These are phyloP conservation scores for Phyllachora maydis DNA, from an alignment of 2,329 filamentous ascomycete species.

Conservation along the genomic window DNA sequence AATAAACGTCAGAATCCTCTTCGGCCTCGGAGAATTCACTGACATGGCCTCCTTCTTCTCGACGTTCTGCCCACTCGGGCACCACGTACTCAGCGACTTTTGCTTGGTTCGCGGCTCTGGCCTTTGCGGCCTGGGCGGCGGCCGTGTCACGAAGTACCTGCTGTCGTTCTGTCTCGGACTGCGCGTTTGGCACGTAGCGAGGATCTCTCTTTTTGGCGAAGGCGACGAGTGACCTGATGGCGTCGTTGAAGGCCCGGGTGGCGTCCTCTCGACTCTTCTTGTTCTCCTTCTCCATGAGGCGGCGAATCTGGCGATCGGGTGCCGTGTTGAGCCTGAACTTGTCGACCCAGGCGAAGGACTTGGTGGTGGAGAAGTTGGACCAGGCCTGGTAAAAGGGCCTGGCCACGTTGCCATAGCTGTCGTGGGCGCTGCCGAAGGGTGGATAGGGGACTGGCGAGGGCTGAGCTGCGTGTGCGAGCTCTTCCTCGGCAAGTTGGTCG, in stretches of 20 bases:
- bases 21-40: slow-evolving; percentile 37
- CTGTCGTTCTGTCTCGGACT: slow-evolving; percentile 65
- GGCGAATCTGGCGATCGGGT: slow-evolving; percentile 62
- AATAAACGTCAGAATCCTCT: slow-evolving; percentile 31
- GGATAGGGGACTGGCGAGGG: slow-evolving; percentile 55
- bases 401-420: slow-evolving; percentile 56
- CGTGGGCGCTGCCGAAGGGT: slow-evolving; percentile 58
- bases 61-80: slow-evolving; percentile 55
- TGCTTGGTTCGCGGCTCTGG: slow-evolving; percentile 61
- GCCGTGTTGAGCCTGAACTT: slow-evolving; percentile 67
- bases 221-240: slow-evolving; percentile 64
- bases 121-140: slow-evolving; percentile 65
- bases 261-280: slow-evolving; percentile 64
- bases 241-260: slow-evolving; percentile 77
- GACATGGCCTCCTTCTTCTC: slow-evolving; percentile 26
- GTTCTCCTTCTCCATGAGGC: slow-evolving; percentile 92
- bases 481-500: slow-evolving; percentile 59
- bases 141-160: slow-evolving; percentile 57
- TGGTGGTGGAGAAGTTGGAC: slow-evolving; percentile 64
- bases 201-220: slow-evolving; percentile 88
- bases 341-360: slow-evolving; percentile 81
- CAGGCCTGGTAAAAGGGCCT: slow-evolving; percentile 66
- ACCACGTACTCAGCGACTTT: slow-evolving; percentile 44
- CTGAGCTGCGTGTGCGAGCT: too few species aligned
- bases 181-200: slow-evolving; percentile 55